A percentile compares a stretch with the other conserved stretches of the same genome.
phyloP scores from a whole-genome alignment of 352 stramenopile genomes.

The Thraustochytrium striatum region DNA sequence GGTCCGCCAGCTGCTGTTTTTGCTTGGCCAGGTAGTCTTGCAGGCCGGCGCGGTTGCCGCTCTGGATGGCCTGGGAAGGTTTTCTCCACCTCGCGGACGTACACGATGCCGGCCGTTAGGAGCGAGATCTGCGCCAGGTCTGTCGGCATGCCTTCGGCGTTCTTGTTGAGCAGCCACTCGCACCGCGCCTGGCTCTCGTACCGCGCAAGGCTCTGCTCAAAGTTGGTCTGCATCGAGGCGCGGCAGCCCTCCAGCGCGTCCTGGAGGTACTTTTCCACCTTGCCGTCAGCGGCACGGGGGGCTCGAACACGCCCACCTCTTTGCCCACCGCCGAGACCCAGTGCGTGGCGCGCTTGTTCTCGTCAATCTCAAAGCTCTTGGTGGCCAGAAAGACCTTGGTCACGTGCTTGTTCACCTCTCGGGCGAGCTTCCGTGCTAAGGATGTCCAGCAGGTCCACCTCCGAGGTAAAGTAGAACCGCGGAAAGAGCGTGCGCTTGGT shows the following conservation, averaged over 20 bases:
- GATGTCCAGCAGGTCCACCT: conserved; percentile 86
- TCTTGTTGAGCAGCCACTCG: conserved; percentile 93
- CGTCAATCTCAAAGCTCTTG: conserved; percentile 80
- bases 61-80: conserved; percentile 69
- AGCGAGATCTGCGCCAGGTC: conserved; percentile 93
- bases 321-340: conserved; percentile 89
- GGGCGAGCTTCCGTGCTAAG: conserved; percentile 87
- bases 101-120: conserved; percentile 82
- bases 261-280: conserved; percentile 95
- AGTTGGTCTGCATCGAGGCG: conserved; percentile 85
- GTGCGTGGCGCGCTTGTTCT: conserved; percentile 74
- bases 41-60: conserved; percentile 74
- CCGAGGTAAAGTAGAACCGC: conserved; percentile 91
- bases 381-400: conserved; percentile 91
- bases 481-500: conserved; percentile 86
- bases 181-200: conserved; percentile 82
- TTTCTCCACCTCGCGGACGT: conserved; percentile 83
- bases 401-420: conserved; percentile 89
- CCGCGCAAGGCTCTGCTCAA: conserved; percentile 79
- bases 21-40: conserved; percentile 82
- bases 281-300: conserved; percentile 84
- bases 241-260: conserved; percentile 88
- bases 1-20: conserved; percentile 83
- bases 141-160: conserved; percentile 70
- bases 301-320: conserved; percentile 85